Evolutionary conservation across 331 rosid species (phyloP), one percentile per base, ranked within the genome.

Genomic region (Quercus phellos): DNA sequence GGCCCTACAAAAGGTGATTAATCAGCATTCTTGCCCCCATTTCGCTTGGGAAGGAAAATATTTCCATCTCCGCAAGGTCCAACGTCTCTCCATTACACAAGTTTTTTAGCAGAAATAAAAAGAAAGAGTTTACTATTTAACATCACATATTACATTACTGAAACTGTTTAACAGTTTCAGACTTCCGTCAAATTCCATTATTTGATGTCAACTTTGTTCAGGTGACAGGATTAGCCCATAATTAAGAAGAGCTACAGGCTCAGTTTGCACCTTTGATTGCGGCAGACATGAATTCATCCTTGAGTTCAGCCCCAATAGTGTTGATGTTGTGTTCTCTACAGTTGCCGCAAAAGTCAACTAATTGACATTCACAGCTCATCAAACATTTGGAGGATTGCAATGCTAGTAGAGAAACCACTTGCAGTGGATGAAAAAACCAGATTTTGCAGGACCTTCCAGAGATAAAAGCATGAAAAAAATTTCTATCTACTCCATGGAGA

Each of bases 401-500:
- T 2, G 70, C 35, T 16, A 16, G 46, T 64, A 29, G 9, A 61
- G 17, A 63, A 64, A 17, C 70, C 70, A 17, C 13, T 64, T 64
- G 70, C 50, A 32, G 21, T n/a, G 71, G 51, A 32, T 27, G 38
- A 27, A n/a, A 61, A 46, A 58, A 61, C 71, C 50, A 34, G 26
- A 66, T 16, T 2, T n/a, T 18, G 51, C 16, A 63, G 21, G 70
- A 66, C 43, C 27, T 32, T n/a, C 24, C 51, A 66, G 35, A n/a
- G 27, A 34, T 7, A 34, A 50, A 67, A 46, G 74, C 74, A 50
- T 22, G 74, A 24, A 42, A 50, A 17, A 19, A 50, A 38, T 7
- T 66, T 56, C 78, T 76, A 84, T 43, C 42, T 68, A 60, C 54
- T 77, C 85, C 88, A 73, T 1, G 74, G 58, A 64, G 83, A 81